Conservation (phyloP, 495 filamentous ascomycete species). For the Thozetella sp. region DNA sequence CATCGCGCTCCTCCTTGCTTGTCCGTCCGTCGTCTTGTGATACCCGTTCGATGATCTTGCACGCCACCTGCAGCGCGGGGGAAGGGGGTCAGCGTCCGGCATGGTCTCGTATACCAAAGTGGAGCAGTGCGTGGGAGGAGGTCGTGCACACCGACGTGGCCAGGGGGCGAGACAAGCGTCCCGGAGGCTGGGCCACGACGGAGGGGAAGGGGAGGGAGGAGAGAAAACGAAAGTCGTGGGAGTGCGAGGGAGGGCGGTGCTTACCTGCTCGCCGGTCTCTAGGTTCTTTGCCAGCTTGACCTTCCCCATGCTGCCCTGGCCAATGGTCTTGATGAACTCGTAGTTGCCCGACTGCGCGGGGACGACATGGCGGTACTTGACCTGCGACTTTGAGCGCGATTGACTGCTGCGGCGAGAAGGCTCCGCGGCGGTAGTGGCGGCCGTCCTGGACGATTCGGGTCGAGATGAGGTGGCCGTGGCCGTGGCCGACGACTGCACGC, state of each 20-base stretch:
- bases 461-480: not conserved
- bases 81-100: too few relatives aligned
- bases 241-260: slow-evolving; percentile 18
- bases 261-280: slow-evolving; percentile 80
- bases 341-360: slow-evolving; percentile 84
- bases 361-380: slow-evolving; percentile 78
- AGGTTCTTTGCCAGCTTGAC: slow-evolving; percentile 85
- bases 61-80: slow-evolving; percentile 69
- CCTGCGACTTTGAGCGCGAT: slow-evolving; percentile 37
- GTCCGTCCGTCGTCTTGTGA: slow-evolving; percentile 78
- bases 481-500: not conserved
- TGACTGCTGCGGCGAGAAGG: slow-evolving; percentile 42
- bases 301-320: slow-evolving; percentile 97
- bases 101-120: too few relatives aligned
- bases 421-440: not conserved
- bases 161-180: too few relatives aligned
- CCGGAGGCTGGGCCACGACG: too few relatives aligned
- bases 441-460: not conserved
- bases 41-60: slow-evolving; percentile 94
- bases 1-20: slow-evolving; percentile 76
- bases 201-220: not conserved
- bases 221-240: not conserved
- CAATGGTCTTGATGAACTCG: slow-evolving; percentile 95
- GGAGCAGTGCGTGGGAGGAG: too few relatives aligned
- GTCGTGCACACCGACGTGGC: too few relatives aligned